phyloP scores from a whole-genome alignment of 306 rosid genomes.

The Vigna trinervia region DNA sequence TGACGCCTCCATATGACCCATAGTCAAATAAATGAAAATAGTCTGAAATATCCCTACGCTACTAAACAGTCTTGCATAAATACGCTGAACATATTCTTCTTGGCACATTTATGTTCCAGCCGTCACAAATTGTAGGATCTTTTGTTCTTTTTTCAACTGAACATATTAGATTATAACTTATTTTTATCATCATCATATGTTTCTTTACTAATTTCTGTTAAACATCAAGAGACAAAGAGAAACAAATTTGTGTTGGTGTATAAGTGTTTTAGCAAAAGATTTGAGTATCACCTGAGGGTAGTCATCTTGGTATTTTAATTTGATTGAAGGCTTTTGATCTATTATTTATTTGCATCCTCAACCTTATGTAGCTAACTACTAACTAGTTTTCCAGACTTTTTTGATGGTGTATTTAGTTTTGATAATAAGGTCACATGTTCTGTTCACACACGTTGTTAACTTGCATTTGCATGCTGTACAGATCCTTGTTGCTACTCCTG shows the following conservation, averaged over 20 bases:
- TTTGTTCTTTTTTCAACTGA: neutral
- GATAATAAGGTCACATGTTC: neutral
- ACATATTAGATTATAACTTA: neutral
- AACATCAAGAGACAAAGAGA: constrained; percentile 21
- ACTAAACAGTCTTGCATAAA: constrained; percentile 15
- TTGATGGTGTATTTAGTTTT: neutral
- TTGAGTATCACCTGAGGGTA: constrained; percentile 20
- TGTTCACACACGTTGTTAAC: constrained; percentile 12
- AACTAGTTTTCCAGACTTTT: constrained; percentile 8
- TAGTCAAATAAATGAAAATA: constrained; percentile 35
- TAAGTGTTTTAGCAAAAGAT: constrained; percentile 3
- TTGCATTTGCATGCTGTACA: constrained; percentile 50
- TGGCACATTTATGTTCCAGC: neutral
- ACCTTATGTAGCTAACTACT: constrained; percentile 8
- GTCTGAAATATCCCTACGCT: constrained; percentile 6
- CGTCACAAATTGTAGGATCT: neutral
- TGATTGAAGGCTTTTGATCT: constrained; percentile 3
- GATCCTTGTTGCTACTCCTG: constrained; percentile 99
- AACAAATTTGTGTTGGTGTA: constrained; percentile 5
- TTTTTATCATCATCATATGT: neutral
- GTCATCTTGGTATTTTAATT: neutral
- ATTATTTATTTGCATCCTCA: neutral
- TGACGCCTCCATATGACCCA: constrained; percentile 4
- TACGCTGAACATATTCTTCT: neutral
- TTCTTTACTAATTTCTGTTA: constrained; percentile 16